phyloP scores from a whole-genome alignment of 2,329 filamentous ascomycete species.

The Scedosporium dehoogii region DNA sequence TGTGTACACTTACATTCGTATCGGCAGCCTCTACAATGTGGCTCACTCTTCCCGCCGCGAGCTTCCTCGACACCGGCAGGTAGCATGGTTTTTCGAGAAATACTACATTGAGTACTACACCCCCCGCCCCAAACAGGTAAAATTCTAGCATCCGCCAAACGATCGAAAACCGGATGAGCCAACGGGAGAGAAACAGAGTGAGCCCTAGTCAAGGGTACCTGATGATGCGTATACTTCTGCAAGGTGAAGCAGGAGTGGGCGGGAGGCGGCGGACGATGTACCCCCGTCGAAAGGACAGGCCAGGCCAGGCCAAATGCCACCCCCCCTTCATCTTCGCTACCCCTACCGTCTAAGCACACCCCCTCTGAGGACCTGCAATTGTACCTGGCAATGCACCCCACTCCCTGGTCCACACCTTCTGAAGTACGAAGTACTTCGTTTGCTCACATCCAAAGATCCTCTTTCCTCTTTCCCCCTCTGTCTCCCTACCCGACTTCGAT shows the following conservation, averaged over 20 bases:
- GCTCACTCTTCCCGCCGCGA: not conserved
- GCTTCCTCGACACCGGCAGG: not conserved
- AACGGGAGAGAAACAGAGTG: not conserved
- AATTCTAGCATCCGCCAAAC: not conserved
- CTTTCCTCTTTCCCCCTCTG: not conserved
- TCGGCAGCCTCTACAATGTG: not conserved
- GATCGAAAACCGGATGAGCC: constrained; percentile 2
- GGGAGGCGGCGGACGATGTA: constrained; percentile 2
- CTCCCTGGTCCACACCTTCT: not conserved
- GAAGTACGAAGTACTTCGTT: not conserved
- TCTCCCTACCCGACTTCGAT: no score
- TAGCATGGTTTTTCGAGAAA: not conserved
- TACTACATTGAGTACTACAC: not conserved
- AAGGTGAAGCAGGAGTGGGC: not conserved
- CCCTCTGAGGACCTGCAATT: not conserved
- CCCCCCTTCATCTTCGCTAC: constrained; percentile 1
- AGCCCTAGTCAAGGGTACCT: not conserved
- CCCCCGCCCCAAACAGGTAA: not conserved
- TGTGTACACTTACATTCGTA: not conserved
- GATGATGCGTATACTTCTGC: not conserved
- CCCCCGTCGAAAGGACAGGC: not conserved
- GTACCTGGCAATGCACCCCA: not conserved
- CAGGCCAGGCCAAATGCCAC: not conserved
- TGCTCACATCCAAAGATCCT: not conserved
- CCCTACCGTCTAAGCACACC: not conserved